These are phyloP conservation scores for Celoporthe dispersa DNA, from an alignment of 2,329 filamentous ascomycete species.

Conservation along the genomic window DNA sequence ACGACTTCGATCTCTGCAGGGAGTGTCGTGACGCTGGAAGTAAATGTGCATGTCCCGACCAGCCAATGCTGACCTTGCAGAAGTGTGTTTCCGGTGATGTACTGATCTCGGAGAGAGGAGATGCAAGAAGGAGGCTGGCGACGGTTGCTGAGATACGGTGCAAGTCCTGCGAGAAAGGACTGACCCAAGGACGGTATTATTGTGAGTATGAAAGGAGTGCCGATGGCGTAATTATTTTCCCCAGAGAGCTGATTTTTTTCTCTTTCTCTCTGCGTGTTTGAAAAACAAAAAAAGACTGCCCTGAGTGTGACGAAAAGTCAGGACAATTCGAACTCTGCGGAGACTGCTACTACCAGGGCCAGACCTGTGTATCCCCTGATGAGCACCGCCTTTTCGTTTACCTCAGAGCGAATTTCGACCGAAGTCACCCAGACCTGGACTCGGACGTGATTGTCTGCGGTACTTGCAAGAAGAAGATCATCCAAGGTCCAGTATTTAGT, in stretches of 20 bases:
- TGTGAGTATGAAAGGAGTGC: constrained; percentile 3
- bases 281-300: constrained; percentile 18
- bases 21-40: constrained; percentile 22
- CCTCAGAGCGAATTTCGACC: constrained; percentile 24
- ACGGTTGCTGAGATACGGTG: constrained; percentile 23
- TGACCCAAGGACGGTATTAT: constrained; percentile 27
- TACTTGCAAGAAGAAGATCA: constrained; percentile 18
- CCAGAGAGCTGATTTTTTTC: neutral
- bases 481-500: constrained; percentile 26
- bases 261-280: neutral
- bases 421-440: constrained; percentile 19
- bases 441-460: constrained; percentile 18
- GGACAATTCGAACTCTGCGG: constrained; percentile 22
- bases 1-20: constrained; percentile 28
- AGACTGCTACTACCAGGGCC: constrained; percentile 25
- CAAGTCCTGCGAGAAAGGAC: constrained; percentile 13
- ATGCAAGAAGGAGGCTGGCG: constrained; percentile 24
- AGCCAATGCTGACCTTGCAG: constrained; percentile 26
- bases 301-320: constrained; percentile 21
- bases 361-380: constrained; percentile 19
- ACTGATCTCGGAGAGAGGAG: constrained; percentile 22
- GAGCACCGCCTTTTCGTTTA: constrained; percentile 25
- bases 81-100: constrained; percentile 26
- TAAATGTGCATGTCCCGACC: constrained; percentile 19
- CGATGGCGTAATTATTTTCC: accelerated